Evolutionary conservation across 768 basidiomycete species (phyloP), one percentile per base, ranked within the genome.

Genomic region (Tulasnella sp.): DNA sequence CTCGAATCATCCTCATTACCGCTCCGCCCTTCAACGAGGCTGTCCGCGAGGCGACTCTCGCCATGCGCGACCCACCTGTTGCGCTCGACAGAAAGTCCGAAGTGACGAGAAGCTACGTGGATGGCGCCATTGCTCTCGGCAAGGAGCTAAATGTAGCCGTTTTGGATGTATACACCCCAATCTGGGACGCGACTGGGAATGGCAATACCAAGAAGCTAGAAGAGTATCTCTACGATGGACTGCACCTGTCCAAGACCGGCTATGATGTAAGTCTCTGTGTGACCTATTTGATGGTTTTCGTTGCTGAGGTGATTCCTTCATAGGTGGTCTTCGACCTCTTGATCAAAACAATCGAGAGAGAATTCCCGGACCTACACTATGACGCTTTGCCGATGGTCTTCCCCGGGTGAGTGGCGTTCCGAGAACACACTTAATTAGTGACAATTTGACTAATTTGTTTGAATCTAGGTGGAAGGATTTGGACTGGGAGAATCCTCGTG

Each of bases 1-100:
- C 94, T 62, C 84, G 85, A 69, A 84, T 96, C 76, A 81, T 97
- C 68, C 83, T 98, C 71, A 86, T 95, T 72, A 91, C 91, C 16
- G 91, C 95, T 14, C 92, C 94, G 4, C 95, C 95, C 1, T 84
- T 94, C 69, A 90, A 89, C 76, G 87, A 87, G 5, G 76, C 84
- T 75, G 86, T 87, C 73, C 83, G 90, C 76, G 77, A 76, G 42
- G 84, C 81, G 59, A 84, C 86, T 76, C 81, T 88, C 59, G 81
- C 80, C 34, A 79, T 82, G 19, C 83, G 86, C 62, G 80, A 83
- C 71, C 86, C 86, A 9, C 85, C 87, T 19, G 73, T 81, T 64
- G 80, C 77, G 59, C 80, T 86, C 69, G 89, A 91, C 77, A 85
- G 92, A 12, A 77, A 81, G 41, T 90, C 90, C 76, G 86, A 84